Conservation (phyloP, 805 yeast genomes). For the Zygoascus ofunaensis region DNA sequence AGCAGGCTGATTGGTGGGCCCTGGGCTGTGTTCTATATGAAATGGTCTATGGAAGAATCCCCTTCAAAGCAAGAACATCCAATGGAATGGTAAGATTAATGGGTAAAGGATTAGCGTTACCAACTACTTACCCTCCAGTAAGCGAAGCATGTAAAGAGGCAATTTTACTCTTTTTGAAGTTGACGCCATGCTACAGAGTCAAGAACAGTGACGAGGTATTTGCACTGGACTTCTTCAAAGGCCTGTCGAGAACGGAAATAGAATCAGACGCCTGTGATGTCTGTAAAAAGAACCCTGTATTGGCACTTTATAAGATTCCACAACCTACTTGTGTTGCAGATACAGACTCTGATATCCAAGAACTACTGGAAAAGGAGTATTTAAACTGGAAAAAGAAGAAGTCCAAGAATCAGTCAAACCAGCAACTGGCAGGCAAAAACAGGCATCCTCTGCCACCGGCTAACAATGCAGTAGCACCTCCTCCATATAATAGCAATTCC, state of each 20-base stretch:
- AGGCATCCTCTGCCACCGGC: too few relatives aligned
- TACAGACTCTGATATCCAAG: not conserved
- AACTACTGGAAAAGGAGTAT: not conserved
- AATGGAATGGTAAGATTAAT: conserved; percentile 10
- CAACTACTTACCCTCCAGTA: conserved; percentile 11
- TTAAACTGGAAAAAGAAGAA: not conserved
- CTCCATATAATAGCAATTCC: not conserved
- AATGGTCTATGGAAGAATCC: conserved; percentile 22
- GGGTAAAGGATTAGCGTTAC: conserved; percentile 6
- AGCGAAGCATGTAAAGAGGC: conserved; percentile 13
- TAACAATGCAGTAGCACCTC: not conserved
- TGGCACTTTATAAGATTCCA: not conserved
- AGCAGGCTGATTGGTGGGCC: conserved; percentile 28
- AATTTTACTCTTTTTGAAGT: not conserved
- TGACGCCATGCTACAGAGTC: conserved; percentile 10
- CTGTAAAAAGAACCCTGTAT: not conserved
- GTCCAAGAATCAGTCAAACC: too few relatives aligned
- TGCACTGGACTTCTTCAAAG: conserved; percentile 11
- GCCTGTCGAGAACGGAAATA: conserved; percentile 4
- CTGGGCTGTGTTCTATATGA: conserved; percentile 28
- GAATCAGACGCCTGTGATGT: not conserved
- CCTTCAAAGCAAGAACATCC: conserved; percentile 17
- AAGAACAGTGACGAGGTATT: conserved; percentile 8
- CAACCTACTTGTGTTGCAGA: not conserved
- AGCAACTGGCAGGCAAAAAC: too few relatives aligned